A percentile compares a stretch with the other conserved stretches of the same genome.
Evolutionary conservation across 129 eudicot genomes (phyloP).

Genomic region (Centella asiatica): DNA sequence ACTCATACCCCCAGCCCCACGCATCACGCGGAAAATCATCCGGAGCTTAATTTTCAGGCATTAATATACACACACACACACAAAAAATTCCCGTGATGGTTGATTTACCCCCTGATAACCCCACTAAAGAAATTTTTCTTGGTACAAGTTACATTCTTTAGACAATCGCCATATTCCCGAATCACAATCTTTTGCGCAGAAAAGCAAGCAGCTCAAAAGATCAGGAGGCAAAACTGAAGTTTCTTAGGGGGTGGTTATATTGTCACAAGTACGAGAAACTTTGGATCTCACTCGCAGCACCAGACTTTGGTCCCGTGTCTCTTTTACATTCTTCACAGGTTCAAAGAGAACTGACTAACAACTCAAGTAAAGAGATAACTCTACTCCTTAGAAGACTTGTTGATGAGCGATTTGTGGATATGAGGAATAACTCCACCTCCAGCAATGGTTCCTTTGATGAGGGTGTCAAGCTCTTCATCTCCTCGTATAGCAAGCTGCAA

Average conservation of each 20-base stretch:
- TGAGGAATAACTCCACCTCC: conserved; percentile 84
- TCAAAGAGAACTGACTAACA: background rate
- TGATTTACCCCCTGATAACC: too few relatives aligned
- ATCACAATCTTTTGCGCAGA: background rate
- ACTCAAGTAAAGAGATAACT: background rate
- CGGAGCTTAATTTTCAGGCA: background rate
- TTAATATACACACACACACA: background rate
- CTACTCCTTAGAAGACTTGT: conserved; percentile 61
- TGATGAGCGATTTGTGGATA: conserved; percentile 69
- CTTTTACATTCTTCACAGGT: conserved; percentile 10
- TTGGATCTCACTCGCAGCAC: background rate
- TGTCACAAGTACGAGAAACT: too few relatives aligned
- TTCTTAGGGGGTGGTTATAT: too few relatives aligned
- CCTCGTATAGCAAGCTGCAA: conserved; percentile 76
- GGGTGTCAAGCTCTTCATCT: conserved; percentile 74
- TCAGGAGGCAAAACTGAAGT: background rate
- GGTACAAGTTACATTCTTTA: background rate
- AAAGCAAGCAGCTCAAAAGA: background rate
- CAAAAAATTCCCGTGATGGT: background rate
- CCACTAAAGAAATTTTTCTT: background rate
- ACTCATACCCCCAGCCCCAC: too few relatives aligned
- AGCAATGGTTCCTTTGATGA: conserved; percentile 69
- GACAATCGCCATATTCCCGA: background rate
- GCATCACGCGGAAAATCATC: background rate
- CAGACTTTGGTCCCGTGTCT: background rate